Evolutionary conservation across 2,329 filamentous ascomycete species (phyloP), one percentile per base, ranked within the genome.

Genomic region (Pseudogymnoascus sp.): DNA sequence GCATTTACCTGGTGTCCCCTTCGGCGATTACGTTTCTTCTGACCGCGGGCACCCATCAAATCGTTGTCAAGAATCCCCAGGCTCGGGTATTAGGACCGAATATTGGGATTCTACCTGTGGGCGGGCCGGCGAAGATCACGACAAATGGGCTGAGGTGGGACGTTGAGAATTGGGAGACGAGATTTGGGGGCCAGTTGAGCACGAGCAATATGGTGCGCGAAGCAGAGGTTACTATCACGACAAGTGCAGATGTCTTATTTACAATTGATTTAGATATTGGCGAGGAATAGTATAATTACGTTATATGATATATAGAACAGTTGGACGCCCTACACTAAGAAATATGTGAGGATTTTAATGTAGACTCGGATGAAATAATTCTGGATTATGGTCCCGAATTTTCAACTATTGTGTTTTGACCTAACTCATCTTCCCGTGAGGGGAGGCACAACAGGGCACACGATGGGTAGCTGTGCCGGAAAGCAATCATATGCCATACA

Each of bases 81-180:
- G 70, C 24, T 60, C 72, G 73, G 0, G 75, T 83, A 2, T 90
- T 96, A 70, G 90, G 83, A 6, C 88, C 90, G 72, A 86, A 96
- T 72, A 83, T 96, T 31, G 95, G 95, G 8, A 90, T 99, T 66
- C 79, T 99, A 40, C 95, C 95, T 0, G 77, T 97, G 21, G 88
- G 86, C 63, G 90, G 87, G n/a, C 84, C 87, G 2, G 88, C 90
- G 56, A 75, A 81, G n/a, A 91, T 99, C 69, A 88, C 86, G 6
- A 96, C 91, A 0, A 77, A 79, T 13, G 95, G 95, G 0, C 78
- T 97, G 19, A 87, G 96, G 73, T 99, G 95, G 95, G 92, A 99
- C 75, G 90, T 99, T 1, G 73, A 80, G 64, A 79, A 91, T 65
- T 96, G 93, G 92, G 77, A 82, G 67, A 96, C 89, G 0, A 80